Base-by-base conservation (phyloP, 805 yeast genomes). In the Candida nonsorbophila region DNA sequence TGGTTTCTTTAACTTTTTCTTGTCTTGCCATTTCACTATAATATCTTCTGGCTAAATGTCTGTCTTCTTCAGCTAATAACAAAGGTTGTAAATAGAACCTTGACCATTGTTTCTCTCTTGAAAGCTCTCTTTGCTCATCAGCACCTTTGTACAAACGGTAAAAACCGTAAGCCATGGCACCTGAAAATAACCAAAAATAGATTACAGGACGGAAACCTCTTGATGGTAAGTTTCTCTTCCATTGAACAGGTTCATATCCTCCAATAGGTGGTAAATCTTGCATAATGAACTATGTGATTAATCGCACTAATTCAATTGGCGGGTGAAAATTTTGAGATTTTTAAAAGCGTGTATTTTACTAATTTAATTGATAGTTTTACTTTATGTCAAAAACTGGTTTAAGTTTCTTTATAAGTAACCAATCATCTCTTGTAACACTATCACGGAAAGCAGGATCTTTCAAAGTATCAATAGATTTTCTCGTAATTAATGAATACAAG, bases 361-460 rank as follows among this genome's bases (percentile, higher is more conserved):
- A n/a, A n/a, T n/a, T n/a, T n/a, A n/a, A n/a, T n/a, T n/a, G n/a
- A n/a, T n/a, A n/a, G n/a, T n/a, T n/a, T n/a, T 61, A 79, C 58
- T 78, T 75, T 43, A 92, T 90, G 53, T 85, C 95, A 48, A 92
- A 84, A 25, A 85, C 73, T 25, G 87, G 76, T 66, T 92, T 92
- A 63, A 92, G 74, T 51, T 83, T 80, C 69, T 84, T 84, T 51
- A 92, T 71, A 56, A 92, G 71, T 37, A 90, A 53, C 99, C 99
- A 92, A 59, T 92, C 99, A 27, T 88, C 94, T 59, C 95, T 80
- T 26, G 90, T 71, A 39, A 92, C 98, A 38, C 84, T 76, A 47
- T 84, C 90, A 62, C 99, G 77, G 78, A 92, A 92, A 4, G 97
- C 97, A 23, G 95, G 94, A 50, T 92, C 98, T 67, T 92, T 92